Conservation (phyloP, 1,284 basidiomycete species). For the Takashimella koratensis region DNA sequence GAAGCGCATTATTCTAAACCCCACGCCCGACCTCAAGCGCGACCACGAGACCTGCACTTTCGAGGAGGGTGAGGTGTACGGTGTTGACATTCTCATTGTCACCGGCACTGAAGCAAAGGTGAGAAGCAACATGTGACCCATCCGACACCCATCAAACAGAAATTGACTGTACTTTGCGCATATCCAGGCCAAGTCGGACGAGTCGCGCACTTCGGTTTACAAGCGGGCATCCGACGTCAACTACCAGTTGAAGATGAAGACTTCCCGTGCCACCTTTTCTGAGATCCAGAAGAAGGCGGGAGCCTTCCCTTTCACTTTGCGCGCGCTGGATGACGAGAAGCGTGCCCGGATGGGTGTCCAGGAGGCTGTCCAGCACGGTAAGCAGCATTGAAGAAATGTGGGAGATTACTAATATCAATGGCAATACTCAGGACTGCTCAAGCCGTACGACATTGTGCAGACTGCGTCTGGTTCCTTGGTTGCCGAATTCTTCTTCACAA, state of each 20-base stretch:
- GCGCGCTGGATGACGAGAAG: constrained; percentile 91
- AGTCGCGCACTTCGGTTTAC: constrained; percentile 87
- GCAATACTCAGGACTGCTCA: constrained; percentile 34
- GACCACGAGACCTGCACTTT: constrained; percentile 81
- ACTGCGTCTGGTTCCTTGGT: constrained; percentile 75
- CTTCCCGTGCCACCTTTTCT: constrained; percentile 86
- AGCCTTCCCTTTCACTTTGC: constrained; percentile 95
- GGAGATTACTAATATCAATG: background rate
- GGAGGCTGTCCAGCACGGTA: constrained; percentile 88
- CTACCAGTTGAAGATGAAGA: constrained; percentile 98
- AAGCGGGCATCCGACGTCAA: constrained; percentile 82
- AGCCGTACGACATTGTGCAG: constrained; percentile 55
- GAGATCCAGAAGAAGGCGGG: constrained; percentile 98
- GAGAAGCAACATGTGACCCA: constrained; percentile 10
- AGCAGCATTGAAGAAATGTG: background rate
- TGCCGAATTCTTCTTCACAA: constrained; percentile 91
- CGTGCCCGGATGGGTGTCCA: constrained; percentile 89
- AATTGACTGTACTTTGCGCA: too few relatives aligned
- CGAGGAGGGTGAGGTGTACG: constrained; percentile 93
- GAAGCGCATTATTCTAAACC: constrained; percentile 91
- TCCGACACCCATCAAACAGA: too few relatives aligned
- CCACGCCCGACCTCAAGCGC: constrained; percentile 72
- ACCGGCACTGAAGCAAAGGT: constrained; percentile 86
- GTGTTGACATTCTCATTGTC: constrained; percentile 89
- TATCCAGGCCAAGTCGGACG: constrained; percentile 72